Base-by-base conservation (phyloP, 1,284 basidiomycete species). In the Caloboletus firmus region DNA sequence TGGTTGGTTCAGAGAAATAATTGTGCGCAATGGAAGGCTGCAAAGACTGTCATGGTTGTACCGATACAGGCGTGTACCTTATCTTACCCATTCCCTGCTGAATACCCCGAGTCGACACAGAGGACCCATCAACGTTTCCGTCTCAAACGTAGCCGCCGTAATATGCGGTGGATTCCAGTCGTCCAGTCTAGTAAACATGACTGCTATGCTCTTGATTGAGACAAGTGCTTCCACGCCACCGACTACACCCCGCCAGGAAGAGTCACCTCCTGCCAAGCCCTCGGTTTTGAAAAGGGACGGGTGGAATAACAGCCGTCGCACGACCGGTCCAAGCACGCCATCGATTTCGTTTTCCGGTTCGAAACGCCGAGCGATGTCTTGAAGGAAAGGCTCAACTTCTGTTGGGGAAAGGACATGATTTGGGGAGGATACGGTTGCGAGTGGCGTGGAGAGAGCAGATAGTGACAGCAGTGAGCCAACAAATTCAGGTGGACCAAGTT, bases 1-100 rank as follows among this genome's bases (percentile, higher is more conserved):
- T 88, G n/a, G 87, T 85, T 1, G 91, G 83, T 30, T 95, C 87
- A 1, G 91, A 84, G 69, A 95, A 97, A 69, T 95, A 95, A 0
- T 84, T 81, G 58, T 83, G 78, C 11, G 89, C 82, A 52, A 98
- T 84, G 18, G 74, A 72, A 11, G 93, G 90, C 94, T 96, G 53
- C 40, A 45, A 51, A 52, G n/a, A 40, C 43, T 32, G 54, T 59
- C 47, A 62, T 57, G 34, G 22, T 34, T 24, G 37, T 30, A 15
- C 31, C 36, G 20, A 45, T 31, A 53, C 34, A 40, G 49, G 18
- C 3, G 1, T 39, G 5, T 17, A 20, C 32, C 77, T 45, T 37
- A 42, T 78, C 85, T 70, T 63, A 93, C 93, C 84, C 93, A 96
- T 76, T 95, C 93, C 53, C 85, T 78, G 7, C 85, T 82, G 68